Conservation (phyloP, 2,329 filamentous ascomycete genomes). For the Calonectria pteridis region DNA sequence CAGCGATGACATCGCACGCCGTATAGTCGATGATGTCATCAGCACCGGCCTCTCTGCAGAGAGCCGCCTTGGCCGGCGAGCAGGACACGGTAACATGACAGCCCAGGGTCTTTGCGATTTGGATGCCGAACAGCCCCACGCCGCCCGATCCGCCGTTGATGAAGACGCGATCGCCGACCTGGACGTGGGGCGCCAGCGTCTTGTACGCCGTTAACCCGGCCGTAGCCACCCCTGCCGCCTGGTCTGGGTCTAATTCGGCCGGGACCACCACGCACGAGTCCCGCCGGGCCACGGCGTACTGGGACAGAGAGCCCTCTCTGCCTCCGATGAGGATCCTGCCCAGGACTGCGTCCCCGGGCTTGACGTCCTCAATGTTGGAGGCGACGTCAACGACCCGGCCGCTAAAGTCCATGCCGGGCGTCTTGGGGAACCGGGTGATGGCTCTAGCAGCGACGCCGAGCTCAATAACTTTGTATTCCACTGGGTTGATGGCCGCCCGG, state of each 20-base stretch:
- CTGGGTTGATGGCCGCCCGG: constrained; percentile 60
- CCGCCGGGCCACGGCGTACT: constrained; percentile 54
- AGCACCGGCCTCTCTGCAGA: constrained; percentile 71
- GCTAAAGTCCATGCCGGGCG: constrained; percentile 63
- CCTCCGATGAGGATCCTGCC: constrained; percentile 49
- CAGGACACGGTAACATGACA: constrained; percentile 72
- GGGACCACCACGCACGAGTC: constrained; percentile 55
- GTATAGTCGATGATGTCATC: constrained; percentile 76
- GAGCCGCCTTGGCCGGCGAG: constrained; percentile 68
- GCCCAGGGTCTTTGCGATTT: constrained; percentile 73
- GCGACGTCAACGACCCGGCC: constrained; percentile 59
- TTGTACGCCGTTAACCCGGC: constrained; percentile 64
- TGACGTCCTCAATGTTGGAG: constrained; percentile 44
- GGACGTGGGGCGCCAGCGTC: constrained; percentile 60
- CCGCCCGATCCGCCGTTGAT: constrained; percentile 77
- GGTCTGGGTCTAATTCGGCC: constrained; percentile 52
- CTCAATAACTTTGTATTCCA: constrained; percentile 63
- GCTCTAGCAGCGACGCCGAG: constrained; percentile 52
- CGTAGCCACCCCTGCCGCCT: constrained; percentile 58
- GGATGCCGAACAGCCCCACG: constrained; percentile 71
- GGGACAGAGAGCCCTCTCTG: constrained; percentile 56
- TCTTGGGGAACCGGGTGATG: constrained; percentile 53
- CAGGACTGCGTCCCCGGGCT: constrained; percentile 58
- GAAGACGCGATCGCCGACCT: constrained; percentile 68
- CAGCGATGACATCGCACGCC: constrained; percentile 58